Base-by-base conservation (phyloP, 2,329 filamentous ascomycete species). In the Zalaria obscura region DNA sequence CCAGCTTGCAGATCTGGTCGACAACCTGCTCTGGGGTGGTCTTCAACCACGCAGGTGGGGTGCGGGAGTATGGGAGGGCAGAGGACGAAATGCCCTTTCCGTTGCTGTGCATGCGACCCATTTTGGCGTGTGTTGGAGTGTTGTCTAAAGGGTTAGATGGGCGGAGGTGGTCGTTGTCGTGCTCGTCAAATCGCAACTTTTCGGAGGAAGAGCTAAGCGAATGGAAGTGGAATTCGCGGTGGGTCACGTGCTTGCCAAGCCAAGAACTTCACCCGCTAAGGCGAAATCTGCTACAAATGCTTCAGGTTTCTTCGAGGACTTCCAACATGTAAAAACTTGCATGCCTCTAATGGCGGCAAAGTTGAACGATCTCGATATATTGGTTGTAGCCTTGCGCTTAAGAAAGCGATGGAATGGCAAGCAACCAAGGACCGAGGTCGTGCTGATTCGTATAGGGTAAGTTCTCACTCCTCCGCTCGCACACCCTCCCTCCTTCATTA, bases 41-140 rank as follows among this genome's bases (percentile, higher is more conserved):
- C 83, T 98, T 98, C 70, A 96, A 76, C 91, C 91, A 98, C 57
- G 88, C 77, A 49, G 91, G 89, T 52, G 87, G 67, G 59, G 77
- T 80, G 73, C 91, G 89, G 56, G 86, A 94, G 81, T 96, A 98
- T 64, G 93, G 91, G 70, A 96, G 73, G 62, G 91, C 86, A 51
- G 86, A 94, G 72, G 85, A 72, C 56, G 86, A 87, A 73, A 98
- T 98, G 71, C 91, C 93, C 85, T 96, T 96, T 75, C 91, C 89
- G 64, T 95, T 94, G 78, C 77, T 84, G 82, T 98, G 93, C 82
- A 96, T 81, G 77, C 89, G 81, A 81, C 88, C 86, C 86, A 93
- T 93, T 56, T 69, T 83, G 69, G 61, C 58, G 54, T 18, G 58
- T 56, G 44, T 43, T 51, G 38, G 48, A 44, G 46, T 47, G 44